Conservation (phyloP, 1,284 basidiomycete species). For the Trichosporon ovoides region DNA sequence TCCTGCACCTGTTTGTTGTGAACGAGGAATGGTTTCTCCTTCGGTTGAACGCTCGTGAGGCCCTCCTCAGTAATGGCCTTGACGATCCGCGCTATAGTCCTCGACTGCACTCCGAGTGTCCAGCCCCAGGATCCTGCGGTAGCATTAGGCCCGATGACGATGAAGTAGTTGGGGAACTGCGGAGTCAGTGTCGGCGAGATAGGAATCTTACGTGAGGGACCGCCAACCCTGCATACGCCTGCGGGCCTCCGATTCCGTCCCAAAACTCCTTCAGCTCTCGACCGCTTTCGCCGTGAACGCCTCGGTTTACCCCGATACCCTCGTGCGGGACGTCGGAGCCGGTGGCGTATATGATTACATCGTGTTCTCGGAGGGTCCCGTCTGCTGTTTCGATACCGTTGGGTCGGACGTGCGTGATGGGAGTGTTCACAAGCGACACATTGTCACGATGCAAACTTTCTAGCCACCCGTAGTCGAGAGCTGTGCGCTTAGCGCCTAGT, state of each 20-base stretch:
- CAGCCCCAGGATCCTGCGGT: constrained; percentile 23
- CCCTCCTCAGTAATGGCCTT: constrained; percentile 12
- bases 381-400: constrained; percentile 12
- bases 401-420: neutral
- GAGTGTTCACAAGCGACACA: constrained; percentile 11
- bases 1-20: constrained; percentile 15
- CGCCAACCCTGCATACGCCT: constrained; percentile 27
- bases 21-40: constrained; percentile 8
- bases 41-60: constrained; percentile 22
- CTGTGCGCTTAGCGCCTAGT: constrained; percentile 13
- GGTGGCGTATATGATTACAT: constrained; percentile 19
- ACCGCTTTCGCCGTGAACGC: constrained; percentile 25
- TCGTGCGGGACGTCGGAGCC: constrained; percentile 31
- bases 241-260: constrained; percentile 25
- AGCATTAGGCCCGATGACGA: constrained; percentile 26
- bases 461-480: constrained; percentile 15
- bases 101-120: constrained; percentile 20
- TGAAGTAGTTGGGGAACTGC: constrained; percentile 29
- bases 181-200: neutral
- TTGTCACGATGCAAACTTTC: constrained; percentile 12
- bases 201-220: constrained; percentile 19
- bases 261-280: constrained; percentile 25
- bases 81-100: constrained; percentile 19
- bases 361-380: constrained; percentile 20
- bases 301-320: constrained; percentile 31